A percentile compares a stretch with the other conserved stretches of the same genome.
Evolutionary conservation across 2,329 filamentous ascomycete species (phyloP).

Genomic region (Pseudogymnoascus sp.): DNA sequence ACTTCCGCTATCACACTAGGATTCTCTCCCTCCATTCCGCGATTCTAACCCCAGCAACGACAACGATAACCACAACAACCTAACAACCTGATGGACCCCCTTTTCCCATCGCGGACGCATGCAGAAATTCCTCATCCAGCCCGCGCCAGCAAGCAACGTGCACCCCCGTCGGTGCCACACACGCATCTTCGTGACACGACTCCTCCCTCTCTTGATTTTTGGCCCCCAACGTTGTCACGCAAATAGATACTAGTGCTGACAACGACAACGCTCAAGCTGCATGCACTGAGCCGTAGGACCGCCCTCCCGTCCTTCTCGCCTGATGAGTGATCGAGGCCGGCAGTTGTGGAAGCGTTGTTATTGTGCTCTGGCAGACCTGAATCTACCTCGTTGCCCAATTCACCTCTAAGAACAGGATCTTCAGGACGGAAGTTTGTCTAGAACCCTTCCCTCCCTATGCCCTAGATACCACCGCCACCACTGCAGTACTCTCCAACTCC

Average conservation of each 20-base stretch:
- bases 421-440: neutral
- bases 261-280: neutral
- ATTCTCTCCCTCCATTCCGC: neutral
- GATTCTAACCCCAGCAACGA: neutral
- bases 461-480: neutral
- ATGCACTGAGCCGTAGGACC: neutral
- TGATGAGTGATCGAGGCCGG: neutral
- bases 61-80: neutral
- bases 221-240: neutral
- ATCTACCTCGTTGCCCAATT: neutral
- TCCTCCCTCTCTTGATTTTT: neutral
- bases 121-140: neutral
- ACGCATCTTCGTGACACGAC: neutral
- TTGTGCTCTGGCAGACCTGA: neutral
- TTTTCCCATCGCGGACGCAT: neutral
- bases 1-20: slow-evolving; percentile 1
- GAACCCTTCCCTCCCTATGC: neutral
- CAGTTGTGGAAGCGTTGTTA: neutral
- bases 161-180: neutral
- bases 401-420: neutral
- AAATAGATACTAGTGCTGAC: slow-evolving; percentile 6
- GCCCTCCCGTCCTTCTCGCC: neutral
- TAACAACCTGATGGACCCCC: neutral
- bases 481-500: neutral
- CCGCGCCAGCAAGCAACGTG: neutral